Conservation (phyloP, 331 rosid species). For the Quercus phellos region DNA sequence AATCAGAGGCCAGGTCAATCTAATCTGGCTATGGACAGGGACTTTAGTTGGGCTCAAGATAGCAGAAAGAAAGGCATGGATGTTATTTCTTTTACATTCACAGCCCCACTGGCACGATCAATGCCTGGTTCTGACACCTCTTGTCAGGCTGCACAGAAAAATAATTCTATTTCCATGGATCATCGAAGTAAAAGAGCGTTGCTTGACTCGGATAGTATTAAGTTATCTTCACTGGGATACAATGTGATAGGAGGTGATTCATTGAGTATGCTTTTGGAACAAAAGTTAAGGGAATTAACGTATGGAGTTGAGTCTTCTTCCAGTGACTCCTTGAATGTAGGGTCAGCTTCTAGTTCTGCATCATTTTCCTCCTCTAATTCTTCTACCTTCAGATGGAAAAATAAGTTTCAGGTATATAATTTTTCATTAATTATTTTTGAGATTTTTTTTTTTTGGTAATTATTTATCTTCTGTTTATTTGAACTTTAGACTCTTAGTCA, state of each 20-base stretch:
- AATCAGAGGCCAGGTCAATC: constrained; percentile 48
- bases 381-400: constrained; percentile 40
- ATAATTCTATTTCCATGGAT: constrained; percentile 40
- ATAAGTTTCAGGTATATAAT: constrained; percentile 53
- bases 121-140: constrained; percentile 49
- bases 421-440: constrained; percentile 9
- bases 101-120: constrained; percentile 73
- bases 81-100: constrained; percentile 92
- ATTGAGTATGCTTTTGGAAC: constrained; percentile 80
- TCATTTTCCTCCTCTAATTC: constrained; percentile 43
- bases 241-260: constrained; percentile 74
- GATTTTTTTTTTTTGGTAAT: background rate
- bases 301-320: constrained; percentile 42
- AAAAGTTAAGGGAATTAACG: constrained; percentile 67
- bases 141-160: constrained; percentile 31
- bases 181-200: constrained; percentile 50
- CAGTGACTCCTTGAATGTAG: constrained; percentile 32
- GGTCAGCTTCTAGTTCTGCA: constrained; percentile 35
- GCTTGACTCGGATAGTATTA: constrained; percentile 48
- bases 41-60: constrained; percentile 50
- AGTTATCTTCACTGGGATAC: constrained; percentile 60
- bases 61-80: constrained; percentile 67
- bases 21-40: constrained; percentile 30
- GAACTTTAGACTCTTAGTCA: background rate
- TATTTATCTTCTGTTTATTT: background rate